Conservation (phyloP, 345 rosid genomes). For the Angophora floribunda region DNA sequence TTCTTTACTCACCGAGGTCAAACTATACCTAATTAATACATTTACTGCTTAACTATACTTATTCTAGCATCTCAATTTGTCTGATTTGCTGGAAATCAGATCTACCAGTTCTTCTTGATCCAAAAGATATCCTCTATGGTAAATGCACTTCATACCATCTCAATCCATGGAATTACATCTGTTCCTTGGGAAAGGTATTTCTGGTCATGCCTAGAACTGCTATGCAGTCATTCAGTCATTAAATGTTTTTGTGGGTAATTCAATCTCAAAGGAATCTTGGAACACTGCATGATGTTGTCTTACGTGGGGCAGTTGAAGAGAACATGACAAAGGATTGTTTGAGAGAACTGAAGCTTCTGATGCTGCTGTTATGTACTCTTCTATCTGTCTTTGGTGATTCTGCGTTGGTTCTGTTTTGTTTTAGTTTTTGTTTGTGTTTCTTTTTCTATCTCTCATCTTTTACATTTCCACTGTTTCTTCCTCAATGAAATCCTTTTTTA, state of each 20-base stretch:
- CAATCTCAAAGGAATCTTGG: background rate
- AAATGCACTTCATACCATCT: background rate
- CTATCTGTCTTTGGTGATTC: background rate
- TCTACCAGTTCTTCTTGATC: background rate
- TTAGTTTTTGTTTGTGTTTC: background rate
- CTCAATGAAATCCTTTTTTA: background rate
- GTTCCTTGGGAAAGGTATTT: background rate
- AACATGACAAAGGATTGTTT: background rate
- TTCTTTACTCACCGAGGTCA: background rate
- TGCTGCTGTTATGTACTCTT: background rate
- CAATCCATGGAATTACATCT: background rate
- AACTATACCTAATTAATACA: background rate
- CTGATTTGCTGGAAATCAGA: background rate
- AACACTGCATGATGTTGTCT: background rate
- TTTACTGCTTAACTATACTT: background rate
- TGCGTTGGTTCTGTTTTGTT: background rate
- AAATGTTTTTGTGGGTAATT: background rate
- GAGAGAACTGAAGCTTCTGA: background rate
- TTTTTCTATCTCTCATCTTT: background rate
- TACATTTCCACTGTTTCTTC: background rate
- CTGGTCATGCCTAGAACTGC: background rate
- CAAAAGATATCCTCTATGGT: background rate
- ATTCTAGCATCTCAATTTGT: background rate
- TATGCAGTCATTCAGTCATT: background rate
- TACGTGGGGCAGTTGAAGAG: background rate